Conservation (phyloP, 192 early-diverging fungal species). For the Coemansia aciculifera region DNA sequence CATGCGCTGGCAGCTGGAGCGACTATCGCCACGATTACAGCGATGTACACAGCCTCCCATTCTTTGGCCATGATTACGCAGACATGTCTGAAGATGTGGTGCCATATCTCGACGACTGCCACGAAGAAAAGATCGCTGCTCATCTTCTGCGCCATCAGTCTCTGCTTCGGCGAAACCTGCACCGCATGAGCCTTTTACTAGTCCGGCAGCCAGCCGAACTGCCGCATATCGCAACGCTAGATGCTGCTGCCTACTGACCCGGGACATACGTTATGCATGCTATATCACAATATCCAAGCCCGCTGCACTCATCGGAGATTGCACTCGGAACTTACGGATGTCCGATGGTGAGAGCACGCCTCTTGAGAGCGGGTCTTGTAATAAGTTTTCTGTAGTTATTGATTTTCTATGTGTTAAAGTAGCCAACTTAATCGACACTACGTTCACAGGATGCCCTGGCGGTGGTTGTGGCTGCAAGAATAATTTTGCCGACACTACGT, state of each 20-base stretch:
- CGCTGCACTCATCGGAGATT: background rate
- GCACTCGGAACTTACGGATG: background rate
- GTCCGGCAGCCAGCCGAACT: slow-evolving; percentile 12
- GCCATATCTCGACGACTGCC: slow-evolving; percentile 42
- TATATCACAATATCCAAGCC: background rate
- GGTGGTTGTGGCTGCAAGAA: background rate
- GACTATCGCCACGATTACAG: slow-evolving; percentile 6
- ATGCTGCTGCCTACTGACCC: background rate
- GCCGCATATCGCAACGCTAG: background rate
- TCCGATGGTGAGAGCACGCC: background rate
- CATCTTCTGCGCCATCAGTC: slow-evolving; percentile 34
- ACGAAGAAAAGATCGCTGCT: slow-evolving; percentile 37
- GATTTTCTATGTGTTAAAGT: background rate
- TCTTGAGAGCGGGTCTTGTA: background rate
- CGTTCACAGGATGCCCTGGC: background rate
- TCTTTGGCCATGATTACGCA: slow-evolving; percentile 9
- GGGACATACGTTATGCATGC: background rate
- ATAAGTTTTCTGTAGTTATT: background rate
- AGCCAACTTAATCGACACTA: background rate
- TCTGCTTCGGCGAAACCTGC: slow-evolving; percentile 12
- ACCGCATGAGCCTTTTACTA: slow-evolving; percentile 18
- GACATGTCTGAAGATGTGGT: slow-evolving; percentile 20
- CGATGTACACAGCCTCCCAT: background rate
- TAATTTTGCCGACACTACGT: background rate
- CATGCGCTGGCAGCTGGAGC: slow-evolving; percentile 5